A percentile compares a stretch with the other conserved stretches of the same genome.
Conservation (phyloP, 352 stramenopile species). For the Peronospora belbahrii region DNA sequence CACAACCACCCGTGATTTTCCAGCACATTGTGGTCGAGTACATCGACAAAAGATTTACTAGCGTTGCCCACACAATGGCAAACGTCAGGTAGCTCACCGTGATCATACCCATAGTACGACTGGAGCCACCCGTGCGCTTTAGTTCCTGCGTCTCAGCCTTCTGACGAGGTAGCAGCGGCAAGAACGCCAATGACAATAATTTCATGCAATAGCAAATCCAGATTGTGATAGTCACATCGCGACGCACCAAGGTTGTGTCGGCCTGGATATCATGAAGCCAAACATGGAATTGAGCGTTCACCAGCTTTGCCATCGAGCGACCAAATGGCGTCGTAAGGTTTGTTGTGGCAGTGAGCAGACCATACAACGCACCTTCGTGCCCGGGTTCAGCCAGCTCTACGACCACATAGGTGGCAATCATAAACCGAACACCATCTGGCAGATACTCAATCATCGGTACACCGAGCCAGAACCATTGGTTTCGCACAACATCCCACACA, state of each 20-base stretch:
- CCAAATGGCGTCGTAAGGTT: constrained; percentile 45
- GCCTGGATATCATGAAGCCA: constrained; percentile 38
- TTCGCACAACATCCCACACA: constrained; percentile 45
- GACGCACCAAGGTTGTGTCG: constrained; percentile 37
- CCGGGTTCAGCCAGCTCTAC: constrained; percentile 46
- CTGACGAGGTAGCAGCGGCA: constrained; percentile 43
- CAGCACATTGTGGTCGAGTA: constrained; percentile 48
- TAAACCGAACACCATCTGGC: constrained; percentile 46
- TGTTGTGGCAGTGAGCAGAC: constrained; percentile 41
- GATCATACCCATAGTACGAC: constrained; percentile 26
- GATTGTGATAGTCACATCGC: constrained; percentile 53
- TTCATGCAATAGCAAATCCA: constrained; percentile 53
- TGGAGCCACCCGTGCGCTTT: constrained; percentile 32
- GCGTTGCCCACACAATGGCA: constrained; percentile 30
- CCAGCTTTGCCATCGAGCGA: constrained; percentile 37
- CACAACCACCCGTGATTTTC: constrained; percentile 48
- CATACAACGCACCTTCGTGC: constrained; percentile 49
- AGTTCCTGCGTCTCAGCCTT: constrained; percentile 43
- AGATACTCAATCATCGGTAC: constrained; percentile 44
- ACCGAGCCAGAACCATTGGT: constrained; percentile 60
- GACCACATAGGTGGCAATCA: constrained; percentile 54
- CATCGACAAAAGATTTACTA: constrained; percentile 45
- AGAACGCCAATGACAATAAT: constrained; percentile 37
- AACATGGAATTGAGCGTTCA: constrained; percentile 47
- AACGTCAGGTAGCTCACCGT: constrained; percentile 31